phyloP scores from a whole-genome alignment of 805 yeast genomes.

The Cyberlindnera mrakii region DNA sequence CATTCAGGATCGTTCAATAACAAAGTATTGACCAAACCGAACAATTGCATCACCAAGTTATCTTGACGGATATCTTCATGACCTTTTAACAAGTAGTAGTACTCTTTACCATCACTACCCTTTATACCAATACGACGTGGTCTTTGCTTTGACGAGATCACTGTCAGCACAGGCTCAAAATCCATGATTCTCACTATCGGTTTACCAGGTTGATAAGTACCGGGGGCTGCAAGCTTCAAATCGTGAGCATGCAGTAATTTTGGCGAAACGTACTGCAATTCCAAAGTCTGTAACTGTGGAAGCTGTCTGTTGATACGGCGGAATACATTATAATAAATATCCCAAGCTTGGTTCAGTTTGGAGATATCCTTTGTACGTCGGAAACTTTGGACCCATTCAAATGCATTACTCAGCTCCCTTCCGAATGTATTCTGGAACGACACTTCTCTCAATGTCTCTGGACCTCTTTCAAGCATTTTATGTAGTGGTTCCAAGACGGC shows the following conservation, averaged over 20 bases:
- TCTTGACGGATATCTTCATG: conserved; percentile 98
- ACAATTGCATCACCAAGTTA: conserved; percentile 93
- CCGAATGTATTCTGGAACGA: conserved; percentile 93
- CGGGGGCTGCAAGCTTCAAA: conserved; percentile 87
- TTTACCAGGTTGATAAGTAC: conserved; percentile 82
- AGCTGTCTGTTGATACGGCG: conserved; percentile 83
- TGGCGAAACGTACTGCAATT: conserved; percentile 91
- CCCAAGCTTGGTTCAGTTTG: conserved; percentile 96
- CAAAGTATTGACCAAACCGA: conserved; percentile 90
- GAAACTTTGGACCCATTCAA: conserved; percentile 86
- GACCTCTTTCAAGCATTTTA: conserved; percentile 75
- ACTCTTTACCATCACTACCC: conserved; percentile 91
- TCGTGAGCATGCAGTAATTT: conserved; percentile 71
- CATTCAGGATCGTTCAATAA: conserved; percentile 89
- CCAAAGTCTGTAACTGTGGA: conserved; percentile 80
- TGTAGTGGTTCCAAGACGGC: conserved; percentile 86
- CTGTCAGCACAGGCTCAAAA: conserved; percentile 79
- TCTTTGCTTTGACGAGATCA: conserved; percentile 91
- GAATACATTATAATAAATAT: conserved; percentile 89
- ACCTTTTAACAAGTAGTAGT: conserved; percentile 80
- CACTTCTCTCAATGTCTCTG: conserved; percentile 87
- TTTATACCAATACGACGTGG: conserved; percentile 77
- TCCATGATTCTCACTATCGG: conserved; percentile 65
- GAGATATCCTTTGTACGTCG: conserved; percentile 81
- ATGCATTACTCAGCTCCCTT: conserved; percentile 85